Evolutionary conservation across 495 filamentous ascomycete species (phyloP).

Genomic region (Saxophila tyrrhenica): DNA sequence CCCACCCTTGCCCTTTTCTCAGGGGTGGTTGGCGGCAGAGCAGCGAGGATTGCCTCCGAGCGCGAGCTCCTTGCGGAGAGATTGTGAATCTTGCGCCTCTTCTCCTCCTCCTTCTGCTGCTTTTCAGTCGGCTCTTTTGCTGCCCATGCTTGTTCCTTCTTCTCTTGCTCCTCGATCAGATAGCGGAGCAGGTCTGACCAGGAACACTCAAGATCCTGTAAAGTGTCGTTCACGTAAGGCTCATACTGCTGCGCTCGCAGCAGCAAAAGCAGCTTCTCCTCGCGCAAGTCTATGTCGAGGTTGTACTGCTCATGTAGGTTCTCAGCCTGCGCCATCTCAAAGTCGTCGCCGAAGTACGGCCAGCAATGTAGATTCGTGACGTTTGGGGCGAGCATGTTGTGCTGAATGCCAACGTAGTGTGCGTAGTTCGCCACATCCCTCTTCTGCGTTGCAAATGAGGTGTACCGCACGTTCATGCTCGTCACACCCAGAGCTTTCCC

Average conservation of each 20-base stretch:
- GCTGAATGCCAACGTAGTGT: constrained; percentile 18
- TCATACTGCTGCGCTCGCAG: constrained; percentile 13
- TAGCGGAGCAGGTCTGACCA: constrained; percentile 23
- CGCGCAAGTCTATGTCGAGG: constrained; percentile 7
- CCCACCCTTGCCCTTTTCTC: constrained; percentile 15
- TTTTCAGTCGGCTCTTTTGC: background rate
- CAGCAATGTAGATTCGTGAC: constrained; percentile 17
- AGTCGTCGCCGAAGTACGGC: constrained; percentile 28
- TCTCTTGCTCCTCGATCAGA: constrained; percentile 14
- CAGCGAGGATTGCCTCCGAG: constrained; percentile 18
- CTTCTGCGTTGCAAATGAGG: background rate
- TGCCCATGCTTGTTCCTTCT: background rate
- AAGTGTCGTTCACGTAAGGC: constrained; percentile 15
- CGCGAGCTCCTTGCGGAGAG: constrained; percentile 8
- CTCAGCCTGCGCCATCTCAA: constrained; percentile 7
- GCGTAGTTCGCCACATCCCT: constrained; percentile 16
- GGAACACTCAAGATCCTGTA: constrained; percentile 23
- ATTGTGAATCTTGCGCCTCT: constrained; percentile 17
- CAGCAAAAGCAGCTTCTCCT: constrained; percentile 3
- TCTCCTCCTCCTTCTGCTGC: constrained; percentile 25
- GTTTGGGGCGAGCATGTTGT: constrained; percentile 26
- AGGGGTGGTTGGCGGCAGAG: constrained; percentile 16
- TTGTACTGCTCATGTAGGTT: constrained; percentile 14
- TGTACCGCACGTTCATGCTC: background rate
- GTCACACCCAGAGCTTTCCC: background rate